These are phyloP conservation scores for Piper betle DNA, from an alignment of 164 flowering plant species.

Conservation along the genomic window DNA sequence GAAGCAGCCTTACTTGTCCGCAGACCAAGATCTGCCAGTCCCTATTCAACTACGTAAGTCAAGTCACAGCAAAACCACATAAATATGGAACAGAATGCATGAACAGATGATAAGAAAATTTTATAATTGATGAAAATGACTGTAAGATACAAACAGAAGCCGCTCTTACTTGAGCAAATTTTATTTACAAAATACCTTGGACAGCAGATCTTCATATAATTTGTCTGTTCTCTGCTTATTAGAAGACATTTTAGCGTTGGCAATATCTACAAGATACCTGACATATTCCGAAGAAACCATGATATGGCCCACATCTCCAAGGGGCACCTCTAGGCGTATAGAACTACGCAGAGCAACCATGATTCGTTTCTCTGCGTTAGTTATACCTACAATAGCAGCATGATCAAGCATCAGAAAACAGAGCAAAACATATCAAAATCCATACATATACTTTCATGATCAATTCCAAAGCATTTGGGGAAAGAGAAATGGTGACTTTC, in stretches of 20 bases:
- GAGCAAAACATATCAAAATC: background rate
- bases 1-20: background rate
- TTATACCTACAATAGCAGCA: conserved; percentile 26
- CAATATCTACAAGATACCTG: conserved; percentile 47
- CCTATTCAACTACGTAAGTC: conserved; percentile 2
- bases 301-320: conserved; percentile 33
- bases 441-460: too few relatives aligned
- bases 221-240: conserved; percentile 60
- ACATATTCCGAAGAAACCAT: conserved; percentile 61
- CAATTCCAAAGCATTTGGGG: too few relatives aligned
- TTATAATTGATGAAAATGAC: too few relatives aligned
- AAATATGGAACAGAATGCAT: too few relatives aligned
- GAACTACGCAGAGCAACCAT: conserved; percentile 75
- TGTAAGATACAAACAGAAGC: background rate
- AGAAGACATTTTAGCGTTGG: conserved; percentile 65
- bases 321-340: conserved; percentile 76
- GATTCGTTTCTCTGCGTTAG: conserved; percentile 45
- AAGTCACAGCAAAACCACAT: too few relatives aligned
- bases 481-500: too few relatives aligned
- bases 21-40: background rate
- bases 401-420: background rate
- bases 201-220: conserved; percentile 35
- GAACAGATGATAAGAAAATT: too few relatives aligned
- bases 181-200: conserved; percentile 3
- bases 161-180: background rate